Evolutionary conservation across 257 asterid species (phyloP).

Genomic region (Datura wrightii): DNA sequence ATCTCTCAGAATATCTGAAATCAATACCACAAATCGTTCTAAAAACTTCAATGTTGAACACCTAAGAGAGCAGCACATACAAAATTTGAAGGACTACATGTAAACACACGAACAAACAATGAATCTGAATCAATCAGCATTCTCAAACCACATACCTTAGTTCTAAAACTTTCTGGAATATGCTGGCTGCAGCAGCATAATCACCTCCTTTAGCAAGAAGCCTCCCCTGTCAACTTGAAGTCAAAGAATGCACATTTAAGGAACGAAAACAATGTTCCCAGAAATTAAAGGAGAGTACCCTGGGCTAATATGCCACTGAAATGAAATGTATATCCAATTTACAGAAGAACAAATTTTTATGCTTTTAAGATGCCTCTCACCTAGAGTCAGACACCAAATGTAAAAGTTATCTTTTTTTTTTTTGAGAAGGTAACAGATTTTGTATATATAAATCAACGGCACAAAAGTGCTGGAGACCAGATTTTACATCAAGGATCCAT

Average conservation of each 20-base stretch:
- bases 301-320: neutral
- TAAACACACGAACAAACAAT: neutral
- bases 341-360: conserved; percentile 12
- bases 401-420: neutral
- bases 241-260: conserved; percentile 63
- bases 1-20: neutral
- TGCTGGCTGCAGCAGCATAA: conserved; percentile 80
- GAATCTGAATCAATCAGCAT: conserved; percentile 29
- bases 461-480: too few species aligned
- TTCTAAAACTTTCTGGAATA: conserved; percentile 76
- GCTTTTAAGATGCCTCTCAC: neutral
- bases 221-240: conserved; percentile 99
- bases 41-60: conserved; percentile 4
- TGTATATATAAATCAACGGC: too few species aligned
- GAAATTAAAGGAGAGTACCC: conserved; percentile 23
- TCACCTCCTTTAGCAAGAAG: conserved; percentile 96
- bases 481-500: too few species aligned
- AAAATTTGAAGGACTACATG: neutral
- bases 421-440: too few species aligned
- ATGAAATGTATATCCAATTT: conserved; percentile 10
- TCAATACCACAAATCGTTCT: neutral
- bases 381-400: neutral
- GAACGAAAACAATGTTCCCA: conserved; percentile 28
- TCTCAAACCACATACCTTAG: conserved; percentile 67
- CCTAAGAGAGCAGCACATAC: neutral